phyloP scores from a whole-genome alignment of 23 red algal species.

The Gracilaria caudata region DNA sequence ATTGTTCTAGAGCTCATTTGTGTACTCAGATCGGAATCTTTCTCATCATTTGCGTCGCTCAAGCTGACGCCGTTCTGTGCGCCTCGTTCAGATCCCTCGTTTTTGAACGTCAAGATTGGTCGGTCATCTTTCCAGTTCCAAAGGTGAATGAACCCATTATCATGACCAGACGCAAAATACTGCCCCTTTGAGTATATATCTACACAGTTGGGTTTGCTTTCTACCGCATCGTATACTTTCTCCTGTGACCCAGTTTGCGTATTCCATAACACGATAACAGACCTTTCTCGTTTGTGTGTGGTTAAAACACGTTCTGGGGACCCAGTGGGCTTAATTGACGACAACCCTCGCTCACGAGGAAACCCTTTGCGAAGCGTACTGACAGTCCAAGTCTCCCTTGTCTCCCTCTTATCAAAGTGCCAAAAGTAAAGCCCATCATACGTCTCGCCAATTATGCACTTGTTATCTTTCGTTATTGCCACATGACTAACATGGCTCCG shows the following conservation, averaged over 20 bases:
- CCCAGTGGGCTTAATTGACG: conserved; percentile 42
- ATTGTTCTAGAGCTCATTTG: conserved; percentile 2
- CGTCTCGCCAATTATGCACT: conserved; percentile 40
- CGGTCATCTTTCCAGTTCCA: conserved; percentile 30
- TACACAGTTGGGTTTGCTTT: conserved; percentile 54
- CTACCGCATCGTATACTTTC: conserved; percentile 24
- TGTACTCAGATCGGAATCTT: not conserved
- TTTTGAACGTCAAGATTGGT: conserved; percentile 52
- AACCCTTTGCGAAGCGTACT: not conserved
- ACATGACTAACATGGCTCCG: conserved; percentile 12
- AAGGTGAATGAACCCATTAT: conserved; percentile 62
- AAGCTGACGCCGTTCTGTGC: conserved; percentile 30
- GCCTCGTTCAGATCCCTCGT: conserved; percentile 5
- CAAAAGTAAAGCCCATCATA: conserved; percentile 46
- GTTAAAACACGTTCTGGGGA: conserved; percentile 17
- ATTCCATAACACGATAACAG: conserved; percentile 39
- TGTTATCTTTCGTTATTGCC: conserved; percentile 35
- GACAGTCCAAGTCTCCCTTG: not conserved
- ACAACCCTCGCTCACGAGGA: conserved; percentile 7
- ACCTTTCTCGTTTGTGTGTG: conserved; percentile 6
- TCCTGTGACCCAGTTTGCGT: conserved; percentile 8
- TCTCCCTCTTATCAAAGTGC: conserved; percentile 40
- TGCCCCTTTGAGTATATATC: conserved; percentile 24
- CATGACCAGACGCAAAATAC: conserved; percentile 55
- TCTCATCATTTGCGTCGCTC: conserved; percentile 17